These are phyloP conservation scores for Aspergillus sclerotiicarbonarius DNA, from an alignment of 495 filamentous ascomycete species.

Conservation along the genomic window DNA sequence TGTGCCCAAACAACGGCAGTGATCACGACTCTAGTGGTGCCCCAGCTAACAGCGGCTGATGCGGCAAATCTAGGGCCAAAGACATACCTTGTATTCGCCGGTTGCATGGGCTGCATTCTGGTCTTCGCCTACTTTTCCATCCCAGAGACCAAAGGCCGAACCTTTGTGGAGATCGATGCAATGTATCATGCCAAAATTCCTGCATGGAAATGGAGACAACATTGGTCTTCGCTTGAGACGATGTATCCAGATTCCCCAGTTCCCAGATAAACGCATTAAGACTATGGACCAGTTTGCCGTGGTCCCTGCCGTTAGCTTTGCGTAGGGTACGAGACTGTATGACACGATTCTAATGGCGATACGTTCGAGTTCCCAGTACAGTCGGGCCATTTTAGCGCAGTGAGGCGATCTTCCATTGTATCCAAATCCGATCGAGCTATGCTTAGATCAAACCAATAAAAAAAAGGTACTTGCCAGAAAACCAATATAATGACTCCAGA, in stretches of 20 bases:
- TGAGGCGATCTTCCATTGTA: neutral
- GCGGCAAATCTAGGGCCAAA: constrained; percentile 38
- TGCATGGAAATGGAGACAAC: constrained; percentile 37
- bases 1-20: constrained; percentile 38
- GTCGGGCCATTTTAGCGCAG: neutral
- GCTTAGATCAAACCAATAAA: neutral
- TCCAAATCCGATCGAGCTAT: neutral
- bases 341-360: neutral
- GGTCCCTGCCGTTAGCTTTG: neutral
- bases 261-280: neutral
- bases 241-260: neutral
- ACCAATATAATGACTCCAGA: neutral
- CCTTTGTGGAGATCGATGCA: constrained; percentile 53
- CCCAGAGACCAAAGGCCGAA: constrained; percentile 52
- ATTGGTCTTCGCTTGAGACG: constrained; percentile 21
- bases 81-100: constrained; percentile 38
- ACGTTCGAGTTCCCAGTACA: neutral
- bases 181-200: constrained; percentile 52
- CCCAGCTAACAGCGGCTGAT: constrained; percentile 36
- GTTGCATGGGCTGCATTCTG: constrained; percentile 39
- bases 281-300: neutral
- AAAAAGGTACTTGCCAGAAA: neutral
- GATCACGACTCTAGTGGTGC: constrained; percentile 36
- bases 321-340: neutral
- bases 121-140: constrained; percentile 51